Evolutionary conservation across 352 stramenopile species (phyloP), one percentile per base, ranked within the genome.

Genomic region (Phytophthora gonapodyides): DNA sequence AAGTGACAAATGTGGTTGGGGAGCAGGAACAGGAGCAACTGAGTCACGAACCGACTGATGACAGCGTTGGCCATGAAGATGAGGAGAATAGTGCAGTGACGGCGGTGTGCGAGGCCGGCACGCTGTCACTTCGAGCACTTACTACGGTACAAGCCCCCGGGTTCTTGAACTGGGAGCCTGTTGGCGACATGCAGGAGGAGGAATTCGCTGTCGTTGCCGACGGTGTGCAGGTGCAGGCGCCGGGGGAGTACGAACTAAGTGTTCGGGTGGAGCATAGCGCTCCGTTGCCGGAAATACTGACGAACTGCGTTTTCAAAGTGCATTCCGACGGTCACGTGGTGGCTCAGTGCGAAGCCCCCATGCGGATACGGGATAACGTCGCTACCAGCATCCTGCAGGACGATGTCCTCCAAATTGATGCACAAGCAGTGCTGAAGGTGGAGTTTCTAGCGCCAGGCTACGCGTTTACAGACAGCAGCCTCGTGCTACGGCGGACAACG

Each of bases 151-250:
- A 75, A 56, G 67, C 67, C 10, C 62, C 55, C 10, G 65, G 63
- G 0, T 61, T 57, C 27, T 40, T 78, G 17, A 82, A 79, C 38
- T 82, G 73, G 73, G 73, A 82, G 38, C 59, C 56, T 11, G 48
- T 62, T 11, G 54, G 43, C 9, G 48, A 57, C 31, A 17, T 65
- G n/a, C 61, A 57, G 11, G 55, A 57, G 21, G 47, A 35, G 5
- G 45, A 60, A 8, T 66, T 77, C 49, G 34, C 33, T 5, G 41
- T 82, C 34, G 57, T 82, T 7, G 61, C 61, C 38, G 60, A 79
- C 47, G 73, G 73, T 12, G 42, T 82, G 27, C 45, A 61, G 17
- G 40, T 82, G 8, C 50, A 47, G 7, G 60, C 57, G 16, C 47
- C 46, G 0, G 70, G 63, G 5, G 42, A 45, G 43, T 82, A 73